Evolutionary conservation across 2,329 filamentous ascomycete species (phyloP), one percentile per base, ranked within the genome.

Genomic region (Aaosphaeria arxii): DNA sequence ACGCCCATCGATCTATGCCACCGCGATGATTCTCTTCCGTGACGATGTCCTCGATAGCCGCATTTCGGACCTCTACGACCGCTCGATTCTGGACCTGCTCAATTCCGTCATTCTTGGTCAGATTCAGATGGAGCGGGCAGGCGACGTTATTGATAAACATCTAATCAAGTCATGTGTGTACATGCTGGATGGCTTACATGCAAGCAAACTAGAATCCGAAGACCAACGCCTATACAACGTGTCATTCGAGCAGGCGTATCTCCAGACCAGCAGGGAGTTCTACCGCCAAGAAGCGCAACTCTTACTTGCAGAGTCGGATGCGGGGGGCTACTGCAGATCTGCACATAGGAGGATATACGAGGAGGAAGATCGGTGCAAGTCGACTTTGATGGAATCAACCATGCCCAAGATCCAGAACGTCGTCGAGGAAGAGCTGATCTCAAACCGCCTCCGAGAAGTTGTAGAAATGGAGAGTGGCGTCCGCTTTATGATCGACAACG

Each of bases 121-220:
- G 71, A 88, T 99, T 55, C 84, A 88, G 52, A 91, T 96, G 85
- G 94, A 97, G 69, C 81, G 94, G 30, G 85, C 91, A 49, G 94
- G 92, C 30, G 91, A 96, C 59, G 82, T 89, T 11, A 91, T 97
- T 51, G 89, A 97, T 68, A 85, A 88, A 57, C 81, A 83, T 33
- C 77, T 96, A 4, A 83, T 97, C 57, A 87, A 89, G 56, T 87
- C 88, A 44, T 92, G 89, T 65, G 82, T 90, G 3, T 85, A 88
- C 58, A 96, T 99, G 91, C 79, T 99, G 5, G 92, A 95, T 64
- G 84, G 84, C 6, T 77, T 99, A 0, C 95, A 96, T 66, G 88
- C 95, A 67, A 86, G 85, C 0, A 83, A 91, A 48, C 80, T 85
- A 4, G 91, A 96, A 63, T 81, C 83, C 5, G 88, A 95, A 54